A percentile compares a stretch with the other conserved stretches of the same genome.
Conservation (phyloP, 768 basidiomycete genomes). For the Crepidotus variabilis region DNA sequence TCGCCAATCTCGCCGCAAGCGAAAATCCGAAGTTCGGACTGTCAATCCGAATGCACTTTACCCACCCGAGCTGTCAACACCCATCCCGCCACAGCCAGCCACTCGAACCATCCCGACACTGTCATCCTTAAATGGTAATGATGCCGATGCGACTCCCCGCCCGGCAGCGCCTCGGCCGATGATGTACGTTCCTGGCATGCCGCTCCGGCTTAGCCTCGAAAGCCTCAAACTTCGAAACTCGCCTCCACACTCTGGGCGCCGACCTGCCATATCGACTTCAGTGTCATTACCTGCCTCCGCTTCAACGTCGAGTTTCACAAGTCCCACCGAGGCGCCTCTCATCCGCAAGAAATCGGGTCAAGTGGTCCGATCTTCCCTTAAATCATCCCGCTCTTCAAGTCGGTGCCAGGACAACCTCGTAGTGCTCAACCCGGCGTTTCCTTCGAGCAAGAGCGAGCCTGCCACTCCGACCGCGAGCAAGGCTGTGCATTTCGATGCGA, state of each 20-base stretch:
- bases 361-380: constrained; percentile 88
- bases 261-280: constrained; percentile 10
- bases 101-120: constrained; percentile 19
- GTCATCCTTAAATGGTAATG: constrained; percentile 5
- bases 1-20: constrained; percentile 13
- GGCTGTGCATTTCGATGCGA: constrained; percentile 88
- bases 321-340: constrained; percentile 32
- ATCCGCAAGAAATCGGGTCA: constrained; percentile 94
- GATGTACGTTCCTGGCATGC: constrained; percentile 37
- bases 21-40: constrained; percentile 24
- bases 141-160: constrained; percentile 3
- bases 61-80: constrained; percentile 39
- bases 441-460: constrained; percentile 69
- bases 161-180: constrained; percentile 21
- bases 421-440: constrained; percentile 1
- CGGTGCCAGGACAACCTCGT: constrained; percentile 41
- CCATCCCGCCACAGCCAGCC: constrained; percentile 28
- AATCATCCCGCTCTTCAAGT: constrained; percentile 56
- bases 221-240: constrained; percentile 7
- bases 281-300: constrained; percentile 20
- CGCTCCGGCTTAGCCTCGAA: constrained; percentile 29
- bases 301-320: background rate
- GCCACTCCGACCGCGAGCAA: constrained; percentile 72
- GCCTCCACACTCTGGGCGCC: background rate
- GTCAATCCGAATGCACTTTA: constrained; percentile 5